Base-by-base conservation (phyloP, 2,329 filamentous ascomycete species). In the Nemania sp. region DNA sequence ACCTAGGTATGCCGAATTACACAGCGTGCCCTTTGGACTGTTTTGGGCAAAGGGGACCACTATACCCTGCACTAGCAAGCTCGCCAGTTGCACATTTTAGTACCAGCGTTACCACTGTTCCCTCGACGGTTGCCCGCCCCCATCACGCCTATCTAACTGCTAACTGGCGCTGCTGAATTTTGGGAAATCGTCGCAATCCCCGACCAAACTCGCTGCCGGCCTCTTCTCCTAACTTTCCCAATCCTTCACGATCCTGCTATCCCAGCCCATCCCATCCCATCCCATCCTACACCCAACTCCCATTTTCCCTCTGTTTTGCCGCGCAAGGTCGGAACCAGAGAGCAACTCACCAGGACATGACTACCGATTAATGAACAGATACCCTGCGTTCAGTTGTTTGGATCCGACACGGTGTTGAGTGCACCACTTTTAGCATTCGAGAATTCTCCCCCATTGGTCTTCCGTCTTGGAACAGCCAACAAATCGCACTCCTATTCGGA, bases 121-220 rank as follows among this genome's bases (percentile, higher is more conserved):
- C 64, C 52, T 55, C 43, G 49, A 22, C 32, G 24, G 15, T 38
- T 45, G n/a, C 32, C 7, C 32, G 32, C 58, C 66, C 66, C 54
- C 58, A 62, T 63, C 57, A 38, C 56, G 59, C 51, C 43, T n/a
- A n/a, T n/a, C n/a, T n/a, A n/a, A n/a, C n/a, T n/a, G n/a, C n/a
- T 41, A 43, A 41, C 52, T 57, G 60, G 57, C 41, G 59, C 69
- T 47, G 63, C 58, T 60, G 49, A 51, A 53, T 59, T 71, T 64
- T 64, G 62, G 69, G 67, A 71, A 71, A 64, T 70, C 70, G 67
- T 69, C 67, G 70, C 70, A 71, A 66, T 58, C 64, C 67, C 70
- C 62, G 49, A 64, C 70, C 70, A 71, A 70, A 67, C 70, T 71
- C 64, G 69, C 45, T 47, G 70, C 70, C 59, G 70, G 57, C 70